phyloP scores from a whole-genome alignment of 2,329 filamentous ascomycete species.

The Hypoxylon sp. region DNA sequence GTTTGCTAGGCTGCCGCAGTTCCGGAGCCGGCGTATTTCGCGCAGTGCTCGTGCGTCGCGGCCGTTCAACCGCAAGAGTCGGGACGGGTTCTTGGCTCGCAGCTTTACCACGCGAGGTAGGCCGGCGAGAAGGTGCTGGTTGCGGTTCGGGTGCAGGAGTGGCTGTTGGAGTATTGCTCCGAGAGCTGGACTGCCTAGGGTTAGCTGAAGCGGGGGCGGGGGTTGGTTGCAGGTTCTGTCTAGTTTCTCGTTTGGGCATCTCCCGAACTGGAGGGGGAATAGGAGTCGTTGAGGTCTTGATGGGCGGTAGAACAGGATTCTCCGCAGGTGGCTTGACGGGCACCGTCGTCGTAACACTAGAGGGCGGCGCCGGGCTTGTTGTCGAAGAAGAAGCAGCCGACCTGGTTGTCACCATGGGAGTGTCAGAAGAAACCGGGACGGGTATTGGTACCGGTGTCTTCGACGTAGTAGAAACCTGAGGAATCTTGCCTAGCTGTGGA shows the following conservation, averaged over 20 bases:
- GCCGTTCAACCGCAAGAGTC: constrained; percentile 67
- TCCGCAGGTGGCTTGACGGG: constrained; percentile 58
- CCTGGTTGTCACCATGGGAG: constrained; percentile 48
- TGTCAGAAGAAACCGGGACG: constrained; percentile 50
- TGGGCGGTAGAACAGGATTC: constrained; percentile 59
- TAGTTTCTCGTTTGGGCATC: constrained; percentile 62
- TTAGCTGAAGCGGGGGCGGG: constrained; percentile 49
- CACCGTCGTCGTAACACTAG: constrained; percentile 57
- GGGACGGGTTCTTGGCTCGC: constrained; percentile 66
- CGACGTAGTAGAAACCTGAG: constrained; percentile 48
- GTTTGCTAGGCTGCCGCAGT: constrained; percentile 63
- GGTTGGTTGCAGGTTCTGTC: constrained; percentile 59
- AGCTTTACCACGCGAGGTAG: constrained; percentile 68
- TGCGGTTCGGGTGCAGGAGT: constrained; percentile 59
- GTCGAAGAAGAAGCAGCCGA: constrained; percentile 49
- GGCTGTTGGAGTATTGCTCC: constrained; percentile 53
- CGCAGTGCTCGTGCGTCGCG: constrained; percentile 70
- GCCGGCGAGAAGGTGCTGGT: constrained; percentile 58
- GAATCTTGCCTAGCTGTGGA: constrained; percentile 51
- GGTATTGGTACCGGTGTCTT: constrained; percentile 57
- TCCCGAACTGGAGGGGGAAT: constrained; percentile 57
- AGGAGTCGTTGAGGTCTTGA: constrained; percentile 57
- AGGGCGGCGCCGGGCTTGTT: constrained; percentile 53
- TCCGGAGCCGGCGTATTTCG: constrained; percentile 71
- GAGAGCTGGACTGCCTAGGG: constrained; percentile 51